Percentiles rank a stretch among this genome's conserved stretches.
Evolutionary conservation across 192 early-diverging fungal species (phyloP).

Genomic region (Coemansia javaensis): DNA sequence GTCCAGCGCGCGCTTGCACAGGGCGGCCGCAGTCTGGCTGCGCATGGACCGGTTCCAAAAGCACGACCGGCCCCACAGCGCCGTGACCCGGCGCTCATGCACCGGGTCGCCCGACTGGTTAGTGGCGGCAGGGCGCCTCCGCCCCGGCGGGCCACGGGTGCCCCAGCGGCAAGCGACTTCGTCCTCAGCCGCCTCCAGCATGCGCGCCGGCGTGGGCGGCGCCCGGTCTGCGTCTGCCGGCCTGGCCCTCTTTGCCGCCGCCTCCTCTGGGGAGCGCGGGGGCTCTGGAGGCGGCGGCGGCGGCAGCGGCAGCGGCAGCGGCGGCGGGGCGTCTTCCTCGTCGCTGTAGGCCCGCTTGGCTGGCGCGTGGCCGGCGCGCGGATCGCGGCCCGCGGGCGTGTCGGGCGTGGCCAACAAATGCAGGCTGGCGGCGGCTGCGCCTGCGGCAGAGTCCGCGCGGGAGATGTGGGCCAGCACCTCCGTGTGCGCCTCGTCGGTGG

Average conservation of each 20-base stretch:
- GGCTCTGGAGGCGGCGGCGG: too few relatives aligned
- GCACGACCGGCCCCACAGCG: conserved; percentile 29
- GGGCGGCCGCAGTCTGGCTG: background rate
- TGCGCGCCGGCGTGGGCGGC: background rate
- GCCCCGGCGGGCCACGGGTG: background rate
- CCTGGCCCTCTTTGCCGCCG: background rate
- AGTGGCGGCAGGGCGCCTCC: background rate
- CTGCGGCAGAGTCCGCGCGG: too few relatives aligned
- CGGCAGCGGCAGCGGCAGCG: too few relatives aligned
- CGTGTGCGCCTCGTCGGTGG: conserved; percentile 9
- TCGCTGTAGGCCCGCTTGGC: too few relatives aligned
- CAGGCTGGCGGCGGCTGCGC: too few relatives aligned
- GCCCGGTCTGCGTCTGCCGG: background rate
- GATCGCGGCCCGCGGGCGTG: too few relatives aligned
- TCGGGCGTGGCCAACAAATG: too few relatives aligned
- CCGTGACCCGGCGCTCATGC: conserved; percentile 4
- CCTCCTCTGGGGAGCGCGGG: too few relatives aligned
- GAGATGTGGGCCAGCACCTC: background rate
- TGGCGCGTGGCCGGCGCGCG: too few relatives aligned
- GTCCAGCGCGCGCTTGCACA: background rate
- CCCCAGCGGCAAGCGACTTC: conserved; percentile 4
- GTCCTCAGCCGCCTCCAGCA: conserved; percentile 8
- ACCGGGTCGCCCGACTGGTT: background rate
- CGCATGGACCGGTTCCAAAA: conserved; percentile 10
- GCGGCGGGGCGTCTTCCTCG: too few relatives aligned